Evolutionary conservation across 495 filamentous ascomycete species (phyloP).

Genomic region (Hypoxylon fuscum): DNA sequence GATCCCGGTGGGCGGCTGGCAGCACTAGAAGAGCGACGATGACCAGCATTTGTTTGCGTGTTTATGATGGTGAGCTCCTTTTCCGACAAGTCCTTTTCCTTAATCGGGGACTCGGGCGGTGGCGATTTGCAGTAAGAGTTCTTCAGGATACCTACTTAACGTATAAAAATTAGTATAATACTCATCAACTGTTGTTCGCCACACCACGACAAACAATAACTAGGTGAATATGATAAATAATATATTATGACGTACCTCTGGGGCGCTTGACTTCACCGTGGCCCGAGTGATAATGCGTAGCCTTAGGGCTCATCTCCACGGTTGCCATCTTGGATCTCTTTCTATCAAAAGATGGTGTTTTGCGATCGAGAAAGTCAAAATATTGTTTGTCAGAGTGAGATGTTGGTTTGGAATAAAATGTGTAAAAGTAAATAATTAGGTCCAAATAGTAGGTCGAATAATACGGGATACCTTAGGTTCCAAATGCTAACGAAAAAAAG

Average conservation of each 20-base stretch:
- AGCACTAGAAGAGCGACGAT: conserved; percentile 81
- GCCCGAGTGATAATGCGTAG: conserved; percentile 52
- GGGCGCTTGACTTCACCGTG: conserved; percentile 72
- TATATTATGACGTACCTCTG: conserved; percentile 67
- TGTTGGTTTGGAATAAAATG: no score
- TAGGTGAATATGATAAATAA: conserved; percentile 5
- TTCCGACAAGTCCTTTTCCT: conserved; percentile 60
- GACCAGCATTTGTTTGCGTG: conserved; percentile 92
- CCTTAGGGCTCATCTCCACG: conserved; percentile 44
- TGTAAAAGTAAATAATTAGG: no score
- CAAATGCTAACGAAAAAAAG: no score
- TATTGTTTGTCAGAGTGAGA: no score
- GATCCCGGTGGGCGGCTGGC: conserved; percentile 66
- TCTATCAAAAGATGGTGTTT: no score
- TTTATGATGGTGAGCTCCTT: conserved; percentile 93
- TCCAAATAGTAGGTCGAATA: not conserved
- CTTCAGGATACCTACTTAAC: conserved; percentile 84
- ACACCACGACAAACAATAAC: no score
- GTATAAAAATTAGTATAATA: conserved; percentile 16
- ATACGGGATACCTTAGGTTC: no score
- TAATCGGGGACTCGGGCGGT: conserved; percentile 56
- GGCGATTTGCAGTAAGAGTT: conserved; percentile 76
- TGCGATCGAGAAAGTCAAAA: conserved; percentile 16
- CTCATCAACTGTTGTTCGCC: no score
- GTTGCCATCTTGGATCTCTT: conserved; percentile 48